Base-by-base conservation (phyloP, 2,329 filamentous ascomycete species). In the Lachnellula arida region DNA sequence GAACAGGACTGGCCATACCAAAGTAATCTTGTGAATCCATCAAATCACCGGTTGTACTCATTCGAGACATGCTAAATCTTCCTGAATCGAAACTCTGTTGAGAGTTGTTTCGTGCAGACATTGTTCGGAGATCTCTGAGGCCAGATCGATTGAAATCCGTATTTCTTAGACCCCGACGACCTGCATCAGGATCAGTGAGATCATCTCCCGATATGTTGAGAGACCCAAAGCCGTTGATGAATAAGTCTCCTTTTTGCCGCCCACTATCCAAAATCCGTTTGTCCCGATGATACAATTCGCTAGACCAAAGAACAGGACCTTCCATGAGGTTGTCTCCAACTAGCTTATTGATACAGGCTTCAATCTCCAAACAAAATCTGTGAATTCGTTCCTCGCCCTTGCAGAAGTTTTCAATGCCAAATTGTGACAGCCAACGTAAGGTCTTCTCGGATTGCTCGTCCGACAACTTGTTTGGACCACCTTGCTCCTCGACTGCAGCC, bases 311-410 rank as follows among this genome's bases (percentile, higher is more conserved):
- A 0, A 96, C 89, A 0, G 93, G 91, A 0, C 89, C 89, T 39
- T 96, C 89, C 58, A 88, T 78, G 59, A 96, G 85, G 46, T 85
- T 91, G 57, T 95, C 89, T 28, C 90, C 91, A 32, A 96, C 87
- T 7, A 97, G 78, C 68, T 91, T 91, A 63, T 85, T 87, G 61
- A 96, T 87, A 67, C 91, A 96, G 59, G 84, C 88, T 65, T 93
- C 88, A 28, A 97, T 82, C 70, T 97, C 94, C 62, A 91, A 88
- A 68, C 88, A 94, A 71, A 99, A 94, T 11, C 92, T 85, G 70
- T 97, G 94, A 37, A 99, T 93, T 50, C 94, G 79, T 73, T 99
- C 94, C 70, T 99, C 94, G 5, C 93, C 94, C 63, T 86, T 87
- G 73, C 94, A 99, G 63, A 97, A 93, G 67, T 96, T 96, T 70